Conservation (phyloP, 1,139 yeast genomes). For the Hyphopichia fennica region DNA sequence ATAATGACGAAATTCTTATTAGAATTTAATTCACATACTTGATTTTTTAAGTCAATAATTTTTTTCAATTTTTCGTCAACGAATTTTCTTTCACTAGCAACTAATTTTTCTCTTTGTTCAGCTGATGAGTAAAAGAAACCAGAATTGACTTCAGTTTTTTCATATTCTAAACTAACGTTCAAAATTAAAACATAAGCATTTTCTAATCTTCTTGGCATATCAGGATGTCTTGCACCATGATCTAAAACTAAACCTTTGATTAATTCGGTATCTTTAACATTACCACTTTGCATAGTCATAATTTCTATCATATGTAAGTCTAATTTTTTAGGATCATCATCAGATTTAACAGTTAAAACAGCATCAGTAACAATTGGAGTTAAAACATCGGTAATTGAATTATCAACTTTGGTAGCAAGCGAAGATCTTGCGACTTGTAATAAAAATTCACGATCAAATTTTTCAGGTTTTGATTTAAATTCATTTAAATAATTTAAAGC, state of each 20-base stretch:
- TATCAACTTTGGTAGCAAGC: slow-evolving; percentile 78
- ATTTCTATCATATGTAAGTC: slow-evolving; percentile 98
- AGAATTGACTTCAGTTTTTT: slow-evolving; percentile 96
- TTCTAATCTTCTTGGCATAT: slow-evolving; percentile 88
- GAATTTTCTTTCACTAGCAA: slow-evolving; percentile 89
- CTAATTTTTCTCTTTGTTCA: slow-evolving; percentile 94
- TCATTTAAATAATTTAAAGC: slow-evolving; percentile 66
- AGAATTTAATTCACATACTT: slow-evolving; percentile 78
- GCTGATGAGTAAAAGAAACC: slow-evolving; percentile 94
- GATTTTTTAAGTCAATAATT: slow-evolving; percentile 88
- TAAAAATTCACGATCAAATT: slow-evolving; percentile 79
- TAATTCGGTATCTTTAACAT: slow-evolving; percentile 79
- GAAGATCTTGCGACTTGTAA: slow-evolving; percentile 92
- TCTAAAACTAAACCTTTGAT: slow-evolving; percentile 90
- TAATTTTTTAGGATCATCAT: slow-evolving; percentile 49
- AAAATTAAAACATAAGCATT: slow-evolving; percentile 85
- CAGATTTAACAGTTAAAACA: slow-evolving; percentile 70
- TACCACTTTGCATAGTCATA: slow-evolving; percentile 96
- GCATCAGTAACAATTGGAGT: slow-evolving; percentile 97
- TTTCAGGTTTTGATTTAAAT: slow-evolving; percentile 50
- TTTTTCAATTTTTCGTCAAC: slow-evolving; percentile 92
- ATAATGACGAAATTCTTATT: slow-evolving; percentile 87
- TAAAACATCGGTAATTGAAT: slow-evolving; percentile 73
- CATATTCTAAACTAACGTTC: slow-evolving; percentile 94
- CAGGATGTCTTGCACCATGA: slow-evolving; percentile 99